Evolutionary conservation across 371 early-diverging fungal genomes (phyloP), one percentile per base, ranked within the genome.

Genomic region (Zychaea mexicana): DNA sequence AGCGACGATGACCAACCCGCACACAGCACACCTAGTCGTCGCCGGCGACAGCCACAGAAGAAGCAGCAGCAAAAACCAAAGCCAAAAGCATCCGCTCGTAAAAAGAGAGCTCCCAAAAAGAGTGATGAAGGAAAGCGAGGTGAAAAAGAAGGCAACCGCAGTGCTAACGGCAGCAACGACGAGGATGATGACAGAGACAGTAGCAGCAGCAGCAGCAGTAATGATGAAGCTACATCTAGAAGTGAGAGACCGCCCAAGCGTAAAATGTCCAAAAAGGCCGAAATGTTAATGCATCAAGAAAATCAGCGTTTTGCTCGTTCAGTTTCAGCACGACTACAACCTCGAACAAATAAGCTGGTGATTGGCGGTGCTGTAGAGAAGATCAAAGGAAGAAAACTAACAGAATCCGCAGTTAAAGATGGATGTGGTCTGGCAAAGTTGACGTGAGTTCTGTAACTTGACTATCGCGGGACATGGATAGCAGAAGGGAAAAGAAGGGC

Each of bases 251-350:
- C 62, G 3, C 39, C 54, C 17, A 62, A 55, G 31, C 62, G 61
- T 4, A 33, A 36, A 32, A 52, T 66, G 27, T 68, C 68, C 2
- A 61, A 59, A 28, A 61, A 68, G 36, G 70, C 70, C 2, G 49
- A 62, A 49, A n/a, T 65, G 31, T 60, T 65, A 12, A 68, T 74
- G 65, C 65, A 68, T 31, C 55, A 61, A 38, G 70, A 74, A 49
- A 68, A 54, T 12, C 69, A 69, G 31, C 69, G 73, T 1, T 24
- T 70, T 24, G 52, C 60, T 4, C 69, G 73, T 32, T 39, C 61
- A 22, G 42, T 46, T 0, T 46, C 58, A 49, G 55, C 65, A 19
- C 63, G 57, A 38, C 30, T 68, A 4, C 46, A 64, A 32, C 69
- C 69, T 19, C 61, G 64, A 4, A 59, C 46, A 22, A 63, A 52